These are phyloP conservation scores for Daedalea quercina DNA, from an alignment of 768 basidiomycete genomes.

Conservation along the genomic window DNA sequence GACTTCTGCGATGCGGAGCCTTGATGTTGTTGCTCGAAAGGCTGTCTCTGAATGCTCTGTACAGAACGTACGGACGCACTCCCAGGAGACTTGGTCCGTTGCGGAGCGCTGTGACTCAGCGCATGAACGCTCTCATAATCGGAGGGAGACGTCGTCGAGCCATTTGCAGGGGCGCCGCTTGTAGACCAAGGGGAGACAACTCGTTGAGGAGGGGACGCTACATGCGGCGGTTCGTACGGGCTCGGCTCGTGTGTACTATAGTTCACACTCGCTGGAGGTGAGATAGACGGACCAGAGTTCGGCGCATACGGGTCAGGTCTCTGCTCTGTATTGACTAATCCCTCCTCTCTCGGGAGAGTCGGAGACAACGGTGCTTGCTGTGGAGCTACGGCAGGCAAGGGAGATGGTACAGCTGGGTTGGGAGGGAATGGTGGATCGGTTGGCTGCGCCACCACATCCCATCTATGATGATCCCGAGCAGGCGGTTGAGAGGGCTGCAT, in stretches of 20 bases:
- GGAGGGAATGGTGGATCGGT: background rate
- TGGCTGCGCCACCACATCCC: background rate
- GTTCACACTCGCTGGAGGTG: background rate
- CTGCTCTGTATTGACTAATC: conserved; percentile 8
- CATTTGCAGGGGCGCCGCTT: background rate
- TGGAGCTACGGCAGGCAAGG: background rate
- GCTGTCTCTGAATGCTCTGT: background rate
- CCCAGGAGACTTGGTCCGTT: conserved; percentile 13
- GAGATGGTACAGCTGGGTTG: background rate
- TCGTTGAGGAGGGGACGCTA: conserved; percentile 12
- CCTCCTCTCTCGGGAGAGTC: background rate
- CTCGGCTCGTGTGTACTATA: background rate
- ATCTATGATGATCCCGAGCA: no score
- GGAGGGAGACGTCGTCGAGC: background rate
- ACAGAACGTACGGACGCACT: conserved; percentile 12
- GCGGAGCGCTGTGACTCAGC: conserved; percentile 2
- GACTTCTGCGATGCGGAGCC: background rate
- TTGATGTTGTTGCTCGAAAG: conserved; percentile 1
- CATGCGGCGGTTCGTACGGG: conserved; percentile 6
- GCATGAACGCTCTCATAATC: background rate
- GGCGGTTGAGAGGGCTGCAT: no score
- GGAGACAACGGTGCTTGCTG: background rate
- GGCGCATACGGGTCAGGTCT: background rate
- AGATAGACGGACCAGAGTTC: background rate
- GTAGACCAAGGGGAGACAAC: conserved; percentile 5